A percentile compares a stretch with the other conserved stretches of the same genome.
Conservation (phyloP, 176 grass and related monocot genomes). For the barley (Hordeum vulgare) region DNA sequence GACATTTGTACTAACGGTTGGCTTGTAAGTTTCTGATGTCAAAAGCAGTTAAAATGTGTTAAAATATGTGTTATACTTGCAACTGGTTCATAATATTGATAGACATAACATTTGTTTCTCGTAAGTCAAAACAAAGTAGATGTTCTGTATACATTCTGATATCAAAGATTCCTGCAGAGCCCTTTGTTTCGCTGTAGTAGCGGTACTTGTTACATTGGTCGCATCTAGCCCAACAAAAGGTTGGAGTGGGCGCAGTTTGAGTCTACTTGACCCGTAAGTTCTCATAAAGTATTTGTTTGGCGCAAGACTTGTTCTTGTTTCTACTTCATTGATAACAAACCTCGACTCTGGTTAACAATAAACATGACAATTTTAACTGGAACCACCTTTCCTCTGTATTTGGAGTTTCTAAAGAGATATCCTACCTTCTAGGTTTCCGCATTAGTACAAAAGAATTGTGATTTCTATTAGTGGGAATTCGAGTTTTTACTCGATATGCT, state of each 20-base stretch:
- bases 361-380: not conserved
- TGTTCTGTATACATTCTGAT: conserved; percentile 21
- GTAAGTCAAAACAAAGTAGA: not conserved
- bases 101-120: not conserved
- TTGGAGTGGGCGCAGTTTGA: conserved; percentile 99
- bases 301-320: not conserved
- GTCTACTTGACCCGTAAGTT: conserved; percentile 98
- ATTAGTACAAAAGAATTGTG: not conserved
- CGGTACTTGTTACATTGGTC: conserved; percentile 76
- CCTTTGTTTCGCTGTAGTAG: conserved; percentile 73
- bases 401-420: not conserved
- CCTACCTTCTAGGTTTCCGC: not conserved
- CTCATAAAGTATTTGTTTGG: not conserved
- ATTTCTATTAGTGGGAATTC: not conserved
- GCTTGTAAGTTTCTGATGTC: conserved; percentile 62
- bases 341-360: not conserved
- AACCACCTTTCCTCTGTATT: not conserved
- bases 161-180: conserved; percentile 49
- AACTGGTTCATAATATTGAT: not conserved
- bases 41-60: not conserved
- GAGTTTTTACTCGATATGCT: too few relatives aligned
- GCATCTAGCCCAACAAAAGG: conserved; percentile 99
- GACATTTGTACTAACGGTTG: conserved; percentile 79
- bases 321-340: not conserved
- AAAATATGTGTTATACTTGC: not conserved